phyloP scores from a whole-genome alignment of 108 stramenopile genomes.

The Licmophora abbreviata region DNA sequence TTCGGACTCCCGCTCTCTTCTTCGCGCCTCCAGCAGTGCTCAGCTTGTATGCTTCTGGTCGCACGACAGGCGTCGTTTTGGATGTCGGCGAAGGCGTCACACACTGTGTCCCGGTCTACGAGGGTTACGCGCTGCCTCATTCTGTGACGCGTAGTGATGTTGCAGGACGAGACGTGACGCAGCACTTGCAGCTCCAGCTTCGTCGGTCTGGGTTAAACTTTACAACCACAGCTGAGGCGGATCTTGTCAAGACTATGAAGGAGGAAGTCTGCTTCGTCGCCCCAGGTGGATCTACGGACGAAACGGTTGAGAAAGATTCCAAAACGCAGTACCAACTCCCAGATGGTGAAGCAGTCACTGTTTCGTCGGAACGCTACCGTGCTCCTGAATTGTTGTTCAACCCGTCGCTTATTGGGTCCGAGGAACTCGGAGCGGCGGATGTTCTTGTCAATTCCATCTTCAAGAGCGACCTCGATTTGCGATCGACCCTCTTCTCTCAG shows the following conservation, averaged over 20 bases:
- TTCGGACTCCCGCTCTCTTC: slow-evolving; percentile 89
- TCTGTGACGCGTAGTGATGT: slow-evolving; percentile 88
- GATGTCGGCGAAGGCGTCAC: slow-evolving; percentile 97
- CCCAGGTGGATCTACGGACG: slow-evolving; percentile 27
- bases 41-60: slow-evolving; percentile 91
- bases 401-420: slow-evolving; percentile 88
- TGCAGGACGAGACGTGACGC: slow-evolving; percentile 92
- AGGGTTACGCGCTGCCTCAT: slow-evolving; percentile 94
- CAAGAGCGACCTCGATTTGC: slow-evolving; percentile 88
- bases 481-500: slow-evolving; percentile 88
- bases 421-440: slow-evolving; percentile 84
- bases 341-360: slow-evolving; percentile 74
- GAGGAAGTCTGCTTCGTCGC: slow-evolving; percentile 88
- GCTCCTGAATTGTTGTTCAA: slow-evolving; percentile 92
- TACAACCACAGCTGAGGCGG: slow-evolving; percentile 88
- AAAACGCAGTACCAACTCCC: slow-evolving; percentile 83
- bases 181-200: slow-evolving; percentile 83
- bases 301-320: slow-evolving; percentile 38
- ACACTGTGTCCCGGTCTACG: slow-evolving; percentile 96
- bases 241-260: slow-evolving; percentile 90
- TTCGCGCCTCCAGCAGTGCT: slow-evolving; percentile 89
- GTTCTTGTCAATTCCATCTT: slow-evolving; percentile 79
- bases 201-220: slow-evolving; percentile 80
- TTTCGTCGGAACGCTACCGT: slow-evolving; percentile 85
- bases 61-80: slow-evolving; percentile 95